phyloP scores from a whole-genome alignment of 169 alveolate genomes.

The Cyclospora cayetanensis region DNA sequence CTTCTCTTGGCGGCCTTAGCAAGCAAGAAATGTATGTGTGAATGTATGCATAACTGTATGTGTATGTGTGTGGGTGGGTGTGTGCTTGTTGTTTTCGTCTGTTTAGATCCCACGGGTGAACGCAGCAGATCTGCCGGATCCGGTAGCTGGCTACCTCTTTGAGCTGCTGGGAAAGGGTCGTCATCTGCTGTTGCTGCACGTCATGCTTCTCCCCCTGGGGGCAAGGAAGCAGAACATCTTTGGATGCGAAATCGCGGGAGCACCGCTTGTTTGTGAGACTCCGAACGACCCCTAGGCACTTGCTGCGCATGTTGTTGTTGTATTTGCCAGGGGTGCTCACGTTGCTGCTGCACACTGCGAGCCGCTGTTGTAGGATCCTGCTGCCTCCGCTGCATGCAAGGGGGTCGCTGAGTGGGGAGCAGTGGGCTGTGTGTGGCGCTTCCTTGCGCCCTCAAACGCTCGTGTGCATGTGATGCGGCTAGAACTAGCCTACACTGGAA shows the following conservation, averaged over 20 bases:
- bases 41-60: background rate
- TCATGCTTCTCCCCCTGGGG: constrained; percentile 61
- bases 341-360: background rate
- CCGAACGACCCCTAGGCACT: background rate
- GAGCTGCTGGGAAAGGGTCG: constrained; percentile 57
- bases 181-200: constrained; percentile 49
- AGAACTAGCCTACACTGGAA: too few relatives aligned
- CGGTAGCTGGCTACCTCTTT: constrained; percentile 31
- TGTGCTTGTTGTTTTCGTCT: too few relatives aligned
- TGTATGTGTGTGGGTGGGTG: too few relatives aligned
- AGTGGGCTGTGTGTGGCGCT: too few relatives aligned
- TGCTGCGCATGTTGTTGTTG: background rate
- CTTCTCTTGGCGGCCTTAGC: too few relatives aligned
- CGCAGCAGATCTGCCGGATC: background rate
- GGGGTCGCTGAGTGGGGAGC: too few relatives aligned
- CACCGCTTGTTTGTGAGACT: constrained; percentile 55
- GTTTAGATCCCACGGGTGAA: background rate
- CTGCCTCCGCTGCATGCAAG: background rate
- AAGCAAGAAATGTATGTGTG: background rate
- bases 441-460: too few relatives aligned
- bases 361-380: background rate
- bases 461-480: too few relatives aligned
- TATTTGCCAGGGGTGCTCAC: background rate
- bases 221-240: constrained; percentile 21
- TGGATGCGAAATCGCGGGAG: constrained; percentile 65